These are phyloP conservation scores for Hypoxylon subgilvum DNA, from an alignment of 495 filamentous ascomycete genomes.

Conservation along the genomic window DNA sequence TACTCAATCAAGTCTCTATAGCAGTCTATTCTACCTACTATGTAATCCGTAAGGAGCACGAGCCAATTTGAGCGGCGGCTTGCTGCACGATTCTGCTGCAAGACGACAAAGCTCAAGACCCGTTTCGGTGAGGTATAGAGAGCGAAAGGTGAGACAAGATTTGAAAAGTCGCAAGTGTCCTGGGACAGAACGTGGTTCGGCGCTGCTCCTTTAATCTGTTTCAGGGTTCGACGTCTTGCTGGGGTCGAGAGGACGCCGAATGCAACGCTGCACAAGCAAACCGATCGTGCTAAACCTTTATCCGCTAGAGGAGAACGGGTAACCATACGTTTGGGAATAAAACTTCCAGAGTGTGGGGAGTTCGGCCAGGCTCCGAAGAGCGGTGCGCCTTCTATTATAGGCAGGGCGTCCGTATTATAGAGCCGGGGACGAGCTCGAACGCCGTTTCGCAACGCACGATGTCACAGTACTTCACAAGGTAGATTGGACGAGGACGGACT, in stretches of 20 bases:
- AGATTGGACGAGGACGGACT: slow-evolving; percentile 14
- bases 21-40: too few relatives aligned
- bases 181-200: slow-evolving; percentile 40
- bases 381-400: slow-evolving; percentile 28
- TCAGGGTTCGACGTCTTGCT: slow-evolving; percentile 37
- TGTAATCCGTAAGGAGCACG: slow-evolving; percentile 19
- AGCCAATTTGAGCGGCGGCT: slow-evolving; percentile 12
- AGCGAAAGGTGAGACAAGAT: slow-evolving; percentile 32
- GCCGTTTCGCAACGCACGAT: slow-evolving; percentile 28
- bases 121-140: slow-evolving; percentile 17
- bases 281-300: slow-evolving; percentile 41
- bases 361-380: slow-evolving; percentile 35
- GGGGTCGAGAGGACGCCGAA: slow-evolving; percentile 37
- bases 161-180: slow-evolving; percentile 24
- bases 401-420: slow-evolving; percentile 31
- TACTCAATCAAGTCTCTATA: slow-evolving; percentile 4
- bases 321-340: slow-evolving; percentile 40
- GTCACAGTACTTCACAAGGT: slow-evolving; percentile 20
- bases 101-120: slow-evolving; percentile 18
- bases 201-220: slow-evolving; percentile 42
- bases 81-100: slow-evolving; percentile 21
- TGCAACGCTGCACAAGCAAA: slow-evolving; percentile 40
- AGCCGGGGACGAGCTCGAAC: slow-evolving; percentile 17
- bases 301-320: slow-evolving; percentile 41
- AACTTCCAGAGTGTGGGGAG: slow-evolving; percentile 37